These are phyloP conservation scores for Ananas comosus DNA, from an alignment of 176 grass and related monocot genomes.

Conservation along the genomic window DNA sequence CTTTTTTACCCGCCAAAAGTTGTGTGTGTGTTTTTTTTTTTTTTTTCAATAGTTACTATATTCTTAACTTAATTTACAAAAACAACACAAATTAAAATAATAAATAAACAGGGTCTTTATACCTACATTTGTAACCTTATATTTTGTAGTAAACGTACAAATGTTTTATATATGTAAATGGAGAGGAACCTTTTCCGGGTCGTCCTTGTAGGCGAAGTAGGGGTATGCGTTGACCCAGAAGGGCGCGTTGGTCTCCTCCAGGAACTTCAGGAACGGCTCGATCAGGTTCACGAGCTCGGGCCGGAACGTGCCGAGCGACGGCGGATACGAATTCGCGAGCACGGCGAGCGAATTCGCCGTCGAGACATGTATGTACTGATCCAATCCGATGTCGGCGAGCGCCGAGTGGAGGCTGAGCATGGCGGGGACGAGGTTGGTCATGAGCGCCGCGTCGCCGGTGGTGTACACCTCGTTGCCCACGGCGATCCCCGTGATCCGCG, in stretches of 20 bases:
- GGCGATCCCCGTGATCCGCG: conserved; percentile 68
- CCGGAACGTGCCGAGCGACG: conserved; percentile 68
- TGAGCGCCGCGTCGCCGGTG: conserved; percentile 51
- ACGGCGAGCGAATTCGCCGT: conserved; percentile 75
- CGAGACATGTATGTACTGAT: conserved; percentile 56
- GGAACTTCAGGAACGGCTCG: conserved; percentile 52
- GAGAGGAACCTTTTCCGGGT: conserved; percentile 10
- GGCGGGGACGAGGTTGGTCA: conserved; percentile 68
- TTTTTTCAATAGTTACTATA: too few relatives aligned
- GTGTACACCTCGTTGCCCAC: conserved; percentile 89
- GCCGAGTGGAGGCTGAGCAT: conserved; percentile 68
- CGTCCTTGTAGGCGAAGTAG: conserved; percentile 86
- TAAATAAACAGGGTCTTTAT: too few relatives aligned
- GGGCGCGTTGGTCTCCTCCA: conserved; percentile 47
- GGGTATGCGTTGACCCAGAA: conserved; percentile 96
- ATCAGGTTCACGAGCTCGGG: conserved; percentile 40
- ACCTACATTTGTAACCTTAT: too few relatives aligned
- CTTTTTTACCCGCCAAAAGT: too few relatives aligned
- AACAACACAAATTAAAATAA: too few relatives aligned
- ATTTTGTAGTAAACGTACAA: too few relatives aligned
- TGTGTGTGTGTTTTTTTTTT: too few relatives aligned
- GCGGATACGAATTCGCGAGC: conserved; percentile 75
- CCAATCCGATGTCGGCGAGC: conserved; percentile 61
- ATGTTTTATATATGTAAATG: too few relatives aligned
- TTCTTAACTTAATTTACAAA: too few relatives aligned